phyloP scores from a whole-genome alignment of 2,329 filamentous ascomycete species.

The Colletotrichum spinosum region DNA sequence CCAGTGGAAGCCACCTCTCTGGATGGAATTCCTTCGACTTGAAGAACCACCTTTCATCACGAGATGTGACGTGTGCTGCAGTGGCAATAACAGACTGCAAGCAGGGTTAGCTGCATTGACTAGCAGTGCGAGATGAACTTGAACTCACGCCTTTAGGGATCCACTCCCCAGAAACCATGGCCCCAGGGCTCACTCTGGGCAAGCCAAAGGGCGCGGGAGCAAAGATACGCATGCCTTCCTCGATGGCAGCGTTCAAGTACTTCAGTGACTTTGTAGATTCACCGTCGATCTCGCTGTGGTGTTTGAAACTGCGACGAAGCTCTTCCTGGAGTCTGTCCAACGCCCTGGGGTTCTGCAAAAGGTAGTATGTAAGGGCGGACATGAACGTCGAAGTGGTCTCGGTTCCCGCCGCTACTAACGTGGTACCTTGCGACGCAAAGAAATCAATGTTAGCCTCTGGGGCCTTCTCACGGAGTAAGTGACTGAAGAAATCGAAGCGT shows the following conservation, averaged over 20 bases:
- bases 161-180: constrained; percentile 9
- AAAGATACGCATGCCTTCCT: constrained; percentile 28
- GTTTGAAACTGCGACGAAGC: neutral
- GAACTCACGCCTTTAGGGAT: constrained; percentile 21
- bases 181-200: constrained; percentile 18
- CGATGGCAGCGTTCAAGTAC: constrained; percentile 10
- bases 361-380: constrained; percentile 15
- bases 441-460: constrained; percentile 21
- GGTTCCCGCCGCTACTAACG: constrained; percentile 12
- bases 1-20: constrained; percentile 13
- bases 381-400: constrained; percentile 25
- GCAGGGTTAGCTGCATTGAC: neutral
- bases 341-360: constrained; percentile 8
- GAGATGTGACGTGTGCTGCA: constrained; percentile 17
- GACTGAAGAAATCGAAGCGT: constrained; percentile 24
- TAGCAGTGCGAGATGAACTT: neutral
- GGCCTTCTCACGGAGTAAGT: constrained; percentile 16
- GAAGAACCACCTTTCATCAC: constrained; percentile 23
- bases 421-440: constrained; percentile 16
- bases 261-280: constrained; percentile 15
- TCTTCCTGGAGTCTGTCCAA: constrained; percentile 8
- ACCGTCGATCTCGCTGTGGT: constrained; percentile 5
- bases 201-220: constrained; percentile 17
- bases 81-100: constrained; percentile 13
- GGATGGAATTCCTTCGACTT: constrained; percentile 25